Percentiles rank a stretch among this genome's conserved stretches.
phyloP scores from a whole-genome alignment of 2,329 filamentous ascomycete species.

The Nothomitra cinnamomea region DNA sequence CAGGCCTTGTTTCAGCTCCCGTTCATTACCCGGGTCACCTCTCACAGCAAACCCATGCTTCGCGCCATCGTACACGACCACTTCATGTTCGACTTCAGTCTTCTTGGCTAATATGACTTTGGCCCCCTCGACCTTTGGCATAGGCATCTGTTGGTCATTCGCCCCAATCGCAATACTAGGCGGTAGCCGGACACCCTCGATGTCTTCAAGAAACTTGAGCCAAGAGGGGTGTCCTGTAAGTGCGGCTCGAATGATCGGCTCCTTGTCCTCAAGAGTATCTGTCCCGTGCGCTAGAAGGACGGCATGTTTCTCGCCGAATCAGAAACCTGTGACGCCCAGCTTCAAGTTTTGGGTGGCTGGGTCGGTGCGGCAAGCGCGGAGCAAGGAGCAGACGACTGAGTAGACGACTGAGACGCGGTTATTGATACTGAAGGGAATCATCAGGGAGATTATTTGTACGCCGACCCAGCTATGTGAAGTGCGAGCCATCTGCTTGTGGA shows the following conservation, averaged over 20 bases:
- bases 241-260: slow-evolving; percentile 31
- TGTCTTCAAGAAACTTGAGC: slow-evolving; percentile 30
- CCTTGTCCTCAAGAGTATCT: slow-evolving; percentile 8
- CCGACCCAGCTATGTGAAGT: not conserved
- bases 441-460: not conserved
- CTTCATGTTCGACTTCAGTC: slow-evolving; percentile 20
- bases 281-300: slow-evolving; percentile 29
- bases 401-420: slow-evolving; percentile 15
- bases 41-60: slow-evolving; percentile 28
- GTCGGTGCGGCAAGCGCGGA: slow-evolving; percentile 20
- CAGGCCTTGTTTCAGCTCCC: slow-evolving; percentile 18
- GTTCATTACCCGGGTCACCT: slow-evolving; percentile 19
- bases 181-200: slow-evolving; percentile 28
- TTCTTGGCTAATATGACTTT: slow-evolving; percentile 21
- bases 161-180: slow-evolving; percentile 31
- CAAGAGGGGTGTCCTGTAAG: slow-evolving; percentile 37
- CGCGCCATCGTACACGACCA: slow-evolving; percentile 22
- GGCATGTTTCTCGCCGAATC: slow-evolving; percentile 43
- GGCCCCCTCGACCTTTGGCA: slow-evolving; percentile 19
- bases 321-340: slow-evolving; percentile 41
- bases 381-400: slow-evolving; percentile 23
- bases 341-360: slow-evolving; percentile 18
- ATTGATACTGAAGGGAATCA: slow-evolving; percentile 14
- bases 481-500: not conserved
- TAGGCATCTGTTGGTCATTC: slow-evolving; percentile 25